Evolutionary conservation across 306 rosid genomes (phyloP).

Genomic region (Vigna hirtella): DNA sequence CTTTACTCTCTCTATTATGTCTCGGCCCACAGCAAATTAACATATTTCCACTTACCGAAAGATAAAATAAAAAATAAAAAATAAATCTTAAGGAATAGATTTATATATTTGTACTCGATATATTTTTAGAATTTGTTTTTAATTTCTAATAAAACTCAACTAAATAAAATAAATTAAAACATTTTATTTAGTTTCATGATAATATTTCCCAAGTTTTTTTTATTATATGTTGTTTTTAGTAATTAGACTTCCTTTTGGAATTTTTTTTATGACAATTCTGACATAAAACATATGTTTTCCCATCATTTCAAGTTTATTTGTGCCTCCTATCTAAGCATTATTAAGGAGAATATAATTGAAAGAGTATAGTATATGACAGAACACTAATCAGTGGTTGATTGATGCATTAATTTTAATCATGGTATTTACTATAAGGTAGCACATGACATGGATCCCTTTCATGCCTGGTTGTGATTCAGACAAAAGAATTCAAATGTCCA

Average conservation of each 20-base stretch:
- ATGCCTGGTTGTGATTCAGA: slow-evolving; percentile 41
- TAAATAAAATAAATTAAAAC: not conserved
- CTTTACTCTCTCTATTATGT: no score
- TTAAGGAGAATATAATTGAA: slow-evolving; percentile 35
- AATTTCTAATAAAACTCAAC: not conserved
- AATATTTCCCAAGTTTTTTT: not conserved
- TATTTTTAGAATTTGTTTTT: not conserved
- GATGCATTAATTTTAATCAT: slow-evolving; percentile 13
- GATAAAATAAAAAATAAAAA: not conserved
- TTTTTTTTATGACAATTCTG: not conserved
- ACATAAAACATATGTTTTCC: not conserved
- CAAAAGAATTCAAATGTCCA: slow-evolving; percentile 25
- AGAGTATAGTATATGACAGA: slow-evolving; percentile 11
- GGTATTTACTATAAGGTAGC: slow-evolving; percentile 37
- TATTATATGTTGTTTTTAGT: not conserved
- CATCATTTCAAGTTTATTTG: slow-evolving; percentile 12
- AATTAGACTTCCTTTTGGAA: not conserved
- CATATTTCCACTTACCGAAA: not conserved
- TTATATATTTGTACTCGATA: not conserved
- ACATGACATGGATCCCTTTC: slow-evolving; percentile 38
- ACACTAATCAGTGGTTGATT: not conserved
- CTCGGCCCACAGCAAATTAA: no score
- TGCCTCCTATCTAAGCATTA: slow-evolving; percentile 17
- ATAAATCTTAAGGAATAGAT: not conserved
- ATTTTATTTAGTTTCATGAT: not conserved